These are phyloP conservation scores for Podaxis sp. DNA, from an alignment of 768 basidiomycete species.

Conservation along the genomic window DNA sequence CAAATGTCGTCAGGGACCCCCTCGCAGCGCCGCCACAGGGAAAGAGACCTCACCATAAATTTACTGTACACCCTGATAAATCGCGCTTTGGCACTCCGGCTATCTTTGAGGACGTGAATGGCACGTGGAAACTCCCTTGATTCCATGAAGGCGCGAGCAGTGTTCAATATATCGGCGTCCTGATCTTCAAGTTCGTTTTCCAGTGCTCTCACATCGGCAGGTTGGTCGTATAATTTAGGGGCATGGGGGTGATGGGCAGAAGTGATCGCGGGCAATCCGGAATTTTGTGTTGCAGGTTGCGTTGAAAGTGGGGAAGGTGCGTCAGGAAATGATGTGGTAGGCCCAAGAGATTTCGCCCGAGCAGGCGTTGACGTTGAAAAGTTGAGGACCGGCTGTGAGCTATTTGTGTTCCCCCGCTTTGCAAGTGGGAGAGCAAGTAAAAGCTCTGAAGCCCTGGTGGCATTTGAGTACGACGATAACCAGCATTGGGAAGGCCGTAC, in stretches of 20 bases:
- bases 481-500: slow-evolving; percentile 36
- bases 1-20: background rate
- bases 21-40: background rate
- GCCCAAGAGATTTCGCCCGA: slow-evolving; percentile 41
- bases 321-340: slow-evolving; percentile 35
- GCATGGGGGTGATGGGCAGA: slow-evolving; percentile 36
- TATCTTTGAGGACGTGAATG: slow-evolving; percentile 59
- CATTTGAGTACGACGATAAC: slow-evolving; percentile 16
- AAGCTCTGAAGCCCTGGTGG: slow-evolving; percentile 72
- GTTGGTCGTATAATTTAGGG: slow-evolving; percentile 29
- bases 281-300: slow-evolving; percentile 29
- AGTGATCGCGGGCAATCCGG: slow-evolving; percentile 19
- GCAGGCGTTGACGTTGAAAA: slow-evolving; percentile 66
- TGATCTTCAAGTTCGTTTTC: slow-evolving; percentile 52
- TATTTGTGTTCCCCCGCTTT: slow-evolving; percentile 16
- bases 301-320: slow-evolving; percentile 32
- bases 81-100: slow-evolving; percentile 67
- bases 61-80: slow-evolving; percentile 81
- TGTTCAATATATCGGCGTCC: slow-evolving; percentile 72
- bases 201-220: slow-evolving; percentile 32
- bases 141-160: slow-evolving; percentile 75
- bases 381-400: slow-evolving; percentile 24
- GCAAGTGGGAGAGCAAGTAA: slow-evolving; percentile 55
- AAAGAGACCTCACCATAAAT: slow-evolving; percentile 68
- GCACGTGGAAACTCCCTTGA: slow-evolving; percentile 78